Base-by-base conservation (phyloP, 805 yeast genomes). In the Myxozyma kluyveri region DNA sequence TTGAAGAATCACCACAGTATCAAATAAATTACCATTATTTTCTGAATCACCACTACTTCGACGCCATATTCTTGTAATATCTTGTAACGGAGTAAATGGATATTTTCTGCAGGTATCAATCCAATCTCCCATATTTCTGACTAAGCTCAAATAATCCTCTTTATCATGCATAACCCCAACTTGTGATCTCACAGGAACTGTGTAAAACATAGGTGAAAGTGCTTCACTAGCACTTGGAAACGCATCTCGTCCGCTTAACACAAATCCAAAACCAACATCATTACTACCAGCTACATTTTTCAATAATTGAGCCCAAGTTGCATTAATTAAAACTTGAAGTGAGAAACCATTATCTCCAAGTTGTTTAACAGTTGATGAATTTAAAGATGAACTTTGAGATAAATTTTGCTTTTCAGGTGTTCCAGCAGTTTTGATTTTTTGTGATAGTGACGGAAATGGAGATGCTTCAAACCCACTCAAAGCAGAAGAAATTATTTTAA, bases 241-340 rank as follows among this genome's bases (percentile, higher is more conserved):
- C 7, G 44, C 19, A 14, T 42, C 53, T n/a, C 65, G 52, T 6
- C 65, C 65, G 32, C 50, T 49, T 3, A 54, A 44, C 19, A 61
- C 52, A n/a, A 47, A 45, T 2, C 65, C 65, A 42, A 62, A 52
- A n/a, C 44, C 53, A 10, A 62, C 52, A 38, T 62, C 65, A 9
- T 5, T 27, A 9, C 41, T 19, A 5, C 56, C 59, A 22, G 36
- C 26, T 1, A 53, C 12, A 3, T 46, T 21, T 6, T 55, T 26
- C 9, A 62, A 44, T 4, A 54, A 19, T 14, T 32, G 31, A 10
- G 57, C 55, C 65, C 65, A 62, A 6, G 63, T 53, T 21, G 39
- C 14, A n/a, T 58, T 46, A 9, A 49, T 44, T 2, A 61, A 32
- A 4, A 52, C 23, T 18, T 37, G 49, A 4, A 52, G 22, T 2